Percentiles rank a stretch among this genome's conserved stretches.
phyloP scores from a whole-genome alignment of 2,329 filamentous ascomycete species.

The Dactylellina drechsleri region DNA sequence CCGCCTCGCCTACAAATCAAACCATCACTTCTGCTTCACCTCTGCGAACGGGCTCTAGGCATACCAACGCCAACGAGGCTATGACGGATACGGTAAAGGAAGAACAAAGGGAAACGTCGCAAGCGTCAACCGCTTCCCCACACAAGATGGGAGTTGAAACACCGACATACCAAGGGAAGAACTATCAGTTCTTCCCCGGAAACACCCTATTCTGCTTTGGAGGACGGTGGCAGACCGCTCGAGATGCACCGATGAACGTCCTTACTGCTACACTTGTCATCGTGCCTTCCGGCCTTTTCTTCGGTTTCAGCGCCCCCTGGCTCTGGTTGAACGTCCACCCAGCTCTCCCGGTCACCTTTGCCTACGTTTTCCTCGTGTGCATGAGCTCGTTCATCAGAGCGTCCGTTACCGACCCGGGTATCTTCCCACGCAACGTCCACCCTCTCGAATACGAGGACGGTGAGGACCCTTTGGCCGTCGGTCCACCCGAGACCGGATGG shows the following conservation, averaged over 20 bases:
- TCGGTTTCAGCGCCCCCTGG: conserved; percentile 76
- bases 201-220: conserved; percentile 91
- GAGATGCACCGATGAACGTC: conserved; percentile 87
- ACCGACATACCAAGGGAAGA: conserved; percentile 67
- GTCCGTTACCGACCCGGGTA: conserved; percentile 89
- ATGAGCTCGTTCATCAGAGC: conserved; percentile 94
- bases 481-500: conserved; percentile 92
- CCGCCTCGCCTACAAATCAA: conserved; percentile 56
- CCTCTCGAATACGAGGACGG: conserved; percentile 69
- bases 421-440: conserved; percentile 91
- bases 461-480: conserved; percentile 82
- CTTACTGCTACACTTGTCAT: conserved; percentile 83
- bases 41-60: conserved; percentile 61
- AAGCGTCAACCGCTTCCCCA: conserved; percentile 30
- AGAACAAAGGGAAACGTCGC: conserved; percentile 40
- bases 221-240: conserved; percentile 87
- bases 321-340: conserved; percentile 87
- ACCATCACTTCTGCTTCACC: conserved; percentile 57
- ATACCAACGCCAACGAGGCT: conserved; percentile 53
- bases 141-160: conserved; percentile 20
- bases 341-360: conserved; percentile 87
- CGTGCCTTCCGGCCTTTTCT: conserved; percentile 82
- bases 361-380: conserved; percentile 89
- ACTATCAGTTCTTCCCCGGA: conserved; percentile 91
- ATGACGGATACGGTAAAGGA: conserved; percentile 26